Evolutionary conservation across 2,329 filamentous ascomycete species (phyloP).

Genomic region (Remersonia thermophila): DNA sequence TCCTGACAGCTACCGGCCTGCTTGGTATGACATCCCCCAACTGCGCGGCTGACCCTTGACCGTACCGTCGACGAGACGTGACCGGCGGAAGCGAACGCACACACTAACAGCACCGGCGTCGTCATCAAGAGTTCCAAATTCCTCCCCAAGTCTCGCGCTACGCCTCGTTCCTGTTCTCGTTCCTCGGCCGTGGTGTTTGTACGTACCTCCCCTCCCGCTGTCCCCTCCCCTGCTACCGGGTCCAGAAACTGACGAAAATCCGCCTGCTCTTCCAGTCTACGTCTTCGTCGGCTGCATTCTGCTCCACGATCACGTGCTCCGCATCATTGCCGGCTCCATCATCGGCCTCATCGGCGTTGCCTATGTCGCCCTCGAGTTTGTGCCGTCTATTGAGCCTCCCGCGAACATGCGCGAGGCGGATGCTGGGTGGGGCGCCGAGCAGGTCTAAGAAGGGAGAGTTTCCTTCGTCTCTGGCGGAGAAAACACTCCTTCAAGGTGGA

Average conservation of each 20-base stretch:
- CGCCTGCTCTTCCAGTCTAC: slow-evolving; percentile 54
- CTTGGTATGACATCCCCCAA: slow-evolving; percentile 35
- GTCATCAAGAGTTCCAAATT: slow-evolving; percentile 71
- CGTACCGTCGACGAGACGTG: background rate
- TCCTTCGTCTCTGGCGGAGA: too few species aligned
- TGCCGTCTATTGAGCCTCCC: slow-evolving; percentile 67
- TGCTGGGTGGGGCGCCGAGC: slow-evolving; percentile 64
- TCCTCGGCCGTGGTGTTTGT: slow-evolving; percentile 91
- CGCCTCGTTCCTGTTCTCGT: slow-evolving; percentile 95
- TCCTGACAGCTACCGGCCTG: slow-evolving; percentile 47
- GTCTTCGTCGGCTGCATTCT: slow-evolving; percentile 85
- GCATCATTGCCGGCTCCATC: slow-evolving; percentile 64
- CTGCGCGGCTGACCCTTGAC: too few species aligned
- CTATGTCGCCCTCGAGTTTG: slow-evolving; percentile 65
- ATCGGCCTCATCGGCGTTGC: slow-evolving; percentile 66
- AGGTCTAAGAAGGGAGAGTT: slow-evolving; percentile 40
- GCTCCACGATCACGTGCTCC: slow-evolving; percentile 53
- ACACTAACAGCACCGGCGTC: slow-evolving; percentile 1
- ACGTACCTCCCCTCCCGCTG: slow-evolving; percentile 31
- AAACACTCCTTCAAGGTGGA: too few species aligned
- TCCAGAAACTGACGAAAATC: background rate
- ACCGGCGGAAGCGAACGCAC: background rate
- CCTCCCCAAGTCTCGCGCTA: slow-evolving; percentile 86
- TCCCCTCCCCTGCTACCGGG: background rate
- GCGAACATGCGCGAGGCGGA: slow-evolving; percentile 73